A percentile compares a stretch with the other conserved stretches of the same genome.
Evolutionary conservation across 768 basidiomycete species (phyloP).

Genomic region (Agrocybe praecox): DNA sequence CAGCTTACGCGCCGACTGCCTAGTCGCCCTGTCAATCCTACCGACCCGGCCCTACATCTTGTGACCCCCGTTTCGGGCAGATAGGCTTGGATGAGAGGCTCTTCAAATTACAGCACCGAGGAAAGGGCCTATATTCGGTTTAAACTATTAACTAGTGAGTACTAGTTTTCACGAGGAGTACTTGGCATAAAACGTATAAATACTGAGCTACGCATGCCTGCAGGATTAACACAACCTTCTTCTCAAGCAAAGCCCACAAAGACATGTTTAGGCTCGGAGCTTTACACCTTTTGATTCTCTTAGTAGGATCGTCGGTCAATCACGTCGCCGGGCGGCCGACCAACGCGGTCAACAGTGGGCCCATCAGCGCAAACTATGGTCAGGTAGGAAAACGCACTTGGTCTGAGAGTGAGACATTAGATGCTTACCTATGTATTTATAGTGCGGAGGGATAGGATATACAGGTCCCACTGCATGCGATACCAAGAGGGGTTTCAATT

Average conservation of each 20-base stretch:
- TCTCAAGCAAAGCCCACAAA: background rate
- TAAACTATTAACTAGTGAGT: background rate
- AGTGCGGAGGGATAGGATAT: slow-evolving; percentile 2
- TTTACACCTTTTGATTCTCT: background rate
- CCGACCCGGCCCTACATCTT: background rate
- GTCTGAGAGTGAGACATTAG: background rate
- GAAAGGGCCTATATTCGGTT: background rate
- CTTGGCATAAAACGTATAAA: background rate
- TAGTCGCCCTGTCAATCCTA: no score
- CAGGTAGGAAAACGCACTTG: background rate
- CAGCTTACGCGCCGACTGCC: no score
- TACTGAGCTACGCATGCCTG: background rate
- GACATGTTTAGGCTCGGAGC: background rate
- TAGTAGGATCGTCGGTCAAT: background rate
- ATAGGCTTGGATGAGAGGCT: background rate
- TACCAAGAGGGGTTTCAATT: background rate
- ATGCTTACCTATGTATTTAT: background rate
- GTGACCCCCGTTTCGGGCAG: background rate
- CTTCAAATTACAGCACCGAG: background rate
- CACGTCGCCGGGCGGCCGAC: background rate
- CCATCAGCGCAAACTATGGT: background rate
- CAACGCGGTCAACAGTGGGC: background rate
- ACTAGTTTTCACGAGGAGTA: background rate
- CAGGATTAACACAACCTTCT: background rate
- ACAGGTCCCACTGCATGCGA: slow-evolving; percentile 2